phyloP scores from a whole-genome alignment of 495 filamentous ascomycete species.

The Penicillium desertorum region DNA sequence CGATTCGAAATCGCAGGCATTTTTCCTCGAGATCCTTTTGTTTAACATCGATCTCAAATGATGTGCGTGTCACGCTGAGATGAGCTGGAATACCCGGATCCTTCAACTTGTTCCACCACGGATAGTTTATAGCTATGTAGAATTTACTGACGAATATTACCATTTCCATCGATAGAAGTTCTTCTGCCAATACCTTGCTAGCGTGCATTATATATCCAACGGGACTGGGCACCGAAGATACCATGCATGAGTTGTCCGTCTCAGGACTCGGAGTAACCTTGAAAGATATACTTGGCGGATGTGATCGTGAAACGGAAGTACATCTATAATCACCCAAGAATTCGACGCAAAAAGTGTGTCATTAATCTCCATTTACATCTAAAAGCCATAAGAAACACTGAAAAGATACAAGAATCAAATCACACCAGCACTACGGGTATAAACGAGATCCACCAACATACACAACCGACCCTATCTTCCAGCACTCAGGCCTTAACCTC shows the following conservation, averaged over 20 bases:
- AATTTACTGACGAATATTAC: slow-evolving; percentile 5
- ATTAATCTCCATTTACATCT: not conserved
- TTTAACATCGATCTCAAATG: slow-evolving; percentile 16
- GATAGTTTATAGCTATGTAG: slow-evolving; percentile 14
- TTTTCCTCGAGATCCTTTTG: slow-evolving; percentile 8
- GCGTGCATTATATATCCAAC: not conserved
- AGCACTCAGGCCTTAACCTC: slow-evolving; percentile 1
- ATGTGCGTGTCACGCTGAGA: slow-evolving; percentile 15
- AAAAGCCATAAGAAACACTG: not conserved
- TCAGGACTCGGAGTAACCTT: not conserved
- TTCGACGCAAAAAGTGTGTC: not conserved
- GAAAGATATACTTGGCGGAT: no score
- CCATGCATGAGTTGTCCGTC: not conserved
- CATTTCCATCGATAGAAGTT: not conserved
- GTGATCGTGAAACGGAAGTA: no score
- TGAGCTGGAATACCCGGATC: slow-evolving; percentile 22
- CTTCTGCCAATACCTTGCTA: not conserved
- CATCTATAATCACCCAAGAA: no score
- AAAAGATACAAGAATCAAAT: not conserved
- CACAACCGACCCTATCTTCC: not conserved
- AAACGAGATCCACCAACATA: not conserved
- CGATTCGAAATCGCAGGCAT: slow-evolving; percentile 6
- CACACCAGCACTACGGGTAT: slow-evolving; percentile 3
- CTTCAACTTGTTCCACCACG: slow-evolving; percentile 10
- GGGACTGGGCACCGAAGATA: not conserved